Evolutionary conservation across 2,329 filamentous ascomycete species (phyloP), one percentile per base, ranked within the genome.

Genomic region (Pseudocercospora musae): DNA sequence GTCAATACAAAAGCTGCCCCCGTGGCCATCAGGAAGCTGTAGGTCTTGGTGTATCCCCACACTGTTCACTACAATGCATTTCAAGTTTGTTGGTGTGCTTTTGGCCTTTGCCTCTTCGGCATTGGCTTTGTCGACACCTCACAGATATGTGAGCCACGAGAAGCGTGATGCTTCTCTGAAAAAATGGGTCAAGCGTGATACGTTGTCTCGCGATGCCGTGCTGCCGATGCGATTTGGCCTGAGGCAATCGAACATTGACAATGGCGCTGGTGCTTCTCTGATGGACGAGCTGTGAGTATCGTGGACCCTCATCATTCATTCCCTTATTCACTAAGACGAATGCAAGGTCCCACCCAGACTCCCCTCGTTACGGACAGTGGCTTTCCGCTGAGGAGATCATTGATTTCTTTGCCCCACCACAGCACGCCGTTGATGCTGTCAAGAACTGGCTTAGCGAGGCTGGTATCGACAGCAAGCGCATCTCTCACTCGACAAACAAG

Each of bases 71-170:
- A 25, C 11, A 31, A 52, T 52, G 48, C 48, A 52, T 52, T 52
- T 52, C 48, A 25, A 52, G 48, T 31, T 23, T 27, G 21, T 52
- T 18, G 48, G 21, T 11, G 15, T 29, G 48, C 11, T 52, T 29
- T n/a, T 52, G 21, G 48, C 48, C 15, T 52, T 25, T 15, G 48
- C 48, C 48, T 27, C 48, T 52, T 52, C 48, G 48, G 48, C 48
- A 52, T 52, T 52, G 48, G 48, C 48, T 52, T 25, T 52, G 48
- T 52, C 48, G 8, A 52, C 48, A 8, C 48, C 48, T 13, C 48
- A 52, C 48, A 52, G n/a, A 52, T 52, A 81, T 73, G 77, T 79
- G 21, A 64, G 78, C 10, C 79, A 80, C 65, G 79, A 81, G 65
- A 78, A 77, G 66, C 76, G 78, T 37, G 48, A 52, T 52, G 66